Evolutionary conservation across 371 early-diverging fungal species (phyloP).

Genomic region (Rhizomucor pusillus): DNA sequence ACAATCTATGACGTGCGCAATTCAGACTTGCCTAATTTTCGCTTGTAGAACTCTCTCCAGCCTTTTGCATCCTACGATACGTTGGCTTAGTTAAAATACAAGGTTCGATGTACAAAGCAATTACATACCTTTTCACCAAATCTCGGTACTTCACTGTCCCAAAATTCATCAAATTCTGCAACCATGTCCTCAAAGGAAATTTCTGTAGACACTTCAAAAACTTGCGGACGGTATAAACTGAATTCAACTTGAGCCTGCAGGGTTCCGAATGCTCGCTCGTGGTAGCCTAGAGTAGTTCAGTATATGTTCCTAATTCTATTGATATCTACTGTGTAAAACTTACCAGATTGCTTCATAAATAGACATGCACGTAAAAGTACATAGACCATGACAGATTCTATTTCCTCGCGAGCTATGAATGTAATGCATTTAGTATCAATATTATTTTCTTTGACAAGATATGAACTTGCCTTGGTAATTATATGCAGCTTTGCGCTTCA

Average conservation of each 20-base stretch:
- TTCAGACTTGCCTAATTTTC: constrained; percentile 19
- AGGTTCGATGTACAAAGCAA: too few relatives aligned
- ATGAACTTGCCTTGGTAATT: constrained; percentile 22
- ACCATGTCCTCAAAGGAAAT: constrained; percentile 47
- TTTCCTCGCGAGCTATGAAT: constrained; percentile 28
- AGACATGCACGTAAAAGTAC: constrained; percentile 61
- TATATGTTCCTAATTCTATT: not conserved
- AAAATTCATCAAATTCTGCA: constrained; percentile 65
- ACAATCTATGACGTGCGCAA: too few relatives aligned
- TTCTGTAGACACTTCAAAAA: constrained; percentile 12
- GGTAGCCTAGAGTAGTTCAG: constrained; percentile 57
- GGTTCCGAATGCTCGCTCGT: constrained; percentile 65
- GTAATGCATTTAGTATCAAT: too few relatives aligned
- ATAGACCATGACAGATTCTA: constrained; percentile 64
- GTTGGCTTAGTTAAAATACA: too few relatives aligned
- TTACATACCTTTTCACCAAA: constrained; percentile 70
- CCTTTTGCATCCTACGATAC: constrained; percentile 60
- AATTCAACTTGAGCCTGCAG: constrained; percentile 78
- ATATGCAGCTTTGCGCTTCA: constrained; percentile 4
- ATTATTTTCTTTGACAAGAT: too few relatives aligned
- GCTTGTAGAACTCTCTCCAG: constrained; percentile 41
- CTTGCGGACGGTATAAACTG: constrained; percentile 59
- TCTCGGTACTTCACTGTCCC: constrained; percentile 75
- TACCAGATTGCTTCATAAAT: constrained; percentile 68
- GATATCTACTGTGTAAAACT: not conserved